Evolutionary conservation across 2,329 filamentous ascomycete genomes (phyloP).

Genomic region (Aspergillus awamori): DNA sequence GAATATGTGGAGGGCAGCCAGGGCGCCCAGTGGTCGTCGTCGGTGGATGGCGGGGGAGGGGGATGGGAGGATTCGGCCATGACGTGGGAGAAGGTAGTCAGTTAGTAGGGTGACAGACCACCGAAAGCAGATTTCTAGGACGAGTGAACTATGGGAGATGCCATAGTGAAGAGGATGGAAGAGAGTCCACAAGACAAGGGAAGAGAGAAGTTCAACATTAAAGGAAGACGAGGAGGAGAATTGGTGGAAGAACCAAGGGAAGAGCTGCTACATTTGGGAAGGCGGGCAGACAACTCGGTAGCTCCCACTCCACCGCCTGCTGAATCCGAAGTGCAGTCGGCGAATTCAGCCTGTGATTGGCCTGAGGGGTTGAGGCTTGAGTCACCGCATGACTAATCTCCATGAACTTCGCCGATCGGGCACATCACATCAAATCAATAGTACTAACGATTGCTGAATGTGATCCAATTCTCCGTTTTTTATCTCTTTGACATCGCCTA

Average conservation of each 20-base stretch:
- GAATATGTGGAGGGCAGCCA: background rate
- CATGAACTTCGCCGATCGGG: too few relatives aligned
- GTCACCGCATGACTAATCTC: too few relatives aligned
- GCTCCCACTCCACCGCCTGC: background rate
- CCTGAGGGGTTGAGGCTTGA: too few relatives aligned
- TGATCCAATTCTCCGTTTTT: background rate
- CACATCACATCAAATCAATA: too few relatives aligned
- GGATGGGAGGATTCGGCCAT: background rate
- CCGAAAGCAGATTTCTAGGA: background rate
- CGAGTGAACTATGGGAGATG: background rate
- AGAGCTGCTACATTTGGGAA: background rate
- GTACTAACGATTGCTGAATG: too few relatives aligned
- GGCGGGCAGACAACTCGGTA: background rate
- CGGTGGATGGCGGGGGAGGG: background rate
- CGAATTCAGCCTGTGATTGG: too few relatives aligned
- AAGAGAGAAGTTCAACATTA: background rate
- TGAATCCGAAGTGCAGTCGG: fast-evolving
- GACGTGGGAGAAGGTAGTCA: background rate
- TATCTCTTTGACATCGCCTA: too few relatives aligned
- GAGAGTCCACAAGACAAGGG: background rate
- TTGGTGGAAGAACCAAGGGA: background rate
- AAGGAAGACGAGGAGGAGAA: background rate
- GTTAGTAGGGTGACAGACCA: background rate
- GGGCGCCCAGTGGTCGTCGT: background rate
- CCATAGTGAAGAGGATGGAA: background rate